Percentiles rank a stretch among this genome's conserved stretches.
phyloP scores from a whole-genome alignment of 1,284 basidiomycete genomes.

The Schizophyllum amplum region DNA sequence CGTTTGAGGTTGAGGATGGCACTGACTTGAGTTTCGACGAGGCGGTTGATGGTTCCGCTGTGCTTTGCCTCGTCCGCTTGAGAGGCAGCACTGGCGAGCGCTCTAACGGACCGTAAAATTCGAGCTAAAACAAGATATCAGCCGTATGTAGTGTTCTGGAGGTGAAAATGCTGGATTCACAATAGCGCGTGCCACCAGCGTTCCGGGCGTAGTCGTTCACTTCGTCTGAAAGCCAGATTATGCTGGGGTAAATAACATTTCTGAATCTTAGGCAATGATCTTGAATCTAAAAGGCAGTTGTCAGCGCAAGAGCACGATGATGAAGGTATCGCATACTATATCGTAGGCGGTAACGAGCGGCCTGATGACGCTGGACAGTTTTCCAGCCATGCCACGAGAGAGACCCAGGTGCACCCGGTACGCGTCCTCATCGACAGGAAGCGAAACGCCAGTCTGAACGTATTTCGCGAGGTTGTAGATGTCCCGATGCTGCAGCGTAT shows the following conservation, averaged over 20 bases:
- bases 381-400: background rate
- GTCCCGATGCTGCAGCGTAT: background rate
- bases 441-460: background rate
- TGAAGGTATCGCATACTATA: background rate
- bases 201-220: background rate
- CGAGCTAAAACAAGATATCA: background rate
- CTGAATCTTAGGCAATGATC: background rate
- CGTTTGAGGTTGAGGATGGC: background rate
- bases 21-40: background rate
- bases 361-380: background rate
- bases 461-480: background rate
- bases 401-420: background rate
- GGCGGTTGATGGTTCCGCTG: background rate
- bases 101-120: background rate
- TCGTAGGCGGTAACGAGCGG: background rate
- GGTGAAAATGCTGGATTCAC: background rate
- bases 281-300: background rate
- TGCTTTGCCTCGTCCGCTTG: background rate
- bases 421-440: background rate
- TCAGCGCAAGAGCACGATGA: too few species aligned
- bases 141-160: background rate
- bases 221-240: background rate
- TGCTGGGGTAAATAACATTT: background rate
- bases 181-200: background rate
- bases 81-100: background rate